Percentiles rank a stretch among this genome's conserved stretches.
These are phyloP conservation scores for Aegilops speltoides DNA, from an alignment of 176 grass and related monocot genomes.

Conservation along the genomic window DNA sequence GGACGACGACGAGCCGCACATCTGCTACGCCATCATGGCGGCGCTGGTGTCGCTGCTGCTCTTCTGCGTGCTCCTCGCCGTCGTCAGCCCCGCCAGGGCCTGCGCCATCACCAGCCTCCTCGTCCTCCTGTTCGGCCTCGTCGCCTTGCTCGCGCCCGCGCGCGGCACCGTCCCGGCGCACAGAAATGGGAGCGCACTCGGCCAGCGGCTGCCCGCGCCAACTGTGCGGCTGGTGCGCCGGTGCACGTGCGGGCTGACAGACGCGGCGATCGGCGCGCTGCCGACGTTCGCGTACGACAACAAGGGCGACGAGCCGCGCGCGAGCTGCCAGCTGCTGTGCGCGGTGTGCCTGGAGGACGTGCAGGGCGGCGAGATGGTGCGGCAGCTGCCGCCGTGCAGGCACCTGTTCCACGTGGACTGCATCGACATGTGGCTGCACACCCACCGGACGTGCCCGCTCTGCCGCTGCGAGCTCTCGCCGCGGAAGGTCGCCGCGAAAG, in stretches of 20 bases:
- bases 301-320: not conserved
- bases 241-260: conserved; percentile 9
- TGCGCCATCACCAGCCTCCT: not conserved
- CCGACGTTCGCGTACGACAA: conserved; percentile 26
- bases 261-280: conserved; percentile 6
- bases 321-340: conserved; percentile 14
- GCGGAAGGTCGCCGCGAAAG: not conserved
- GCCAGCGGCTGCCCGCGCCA: not conserved
- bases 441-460: conserved; percentile 45
- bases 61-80: conserved; percentile 28
- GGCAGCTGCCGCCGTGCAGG: conserved; percentile 39
- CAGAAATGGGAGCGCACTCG: not conserved
- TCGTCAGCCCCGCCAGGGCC: not conserved
- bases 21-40: conserved; percentile 25
- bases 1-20: not conserved
- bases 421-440: conserved; percentile 54
- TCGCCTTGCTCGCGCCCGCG: conserved; percentile 18
- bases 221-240: not conserved
- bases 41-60: conserved; percentile 38
- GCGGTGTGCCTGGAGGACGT: conserved; percentile 50
- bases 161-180: not conserved
- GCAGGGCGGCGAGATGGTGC: conserved; percentile 32
- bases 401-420: conserved; percentile 59
- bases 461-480: conserved; percentile 35
- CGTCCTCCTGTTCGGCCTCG: conserved; percentile 26